Conservation (phyloP, 768 basidiomycete species). For the Paxillus ammoniavirescens region DNA sequence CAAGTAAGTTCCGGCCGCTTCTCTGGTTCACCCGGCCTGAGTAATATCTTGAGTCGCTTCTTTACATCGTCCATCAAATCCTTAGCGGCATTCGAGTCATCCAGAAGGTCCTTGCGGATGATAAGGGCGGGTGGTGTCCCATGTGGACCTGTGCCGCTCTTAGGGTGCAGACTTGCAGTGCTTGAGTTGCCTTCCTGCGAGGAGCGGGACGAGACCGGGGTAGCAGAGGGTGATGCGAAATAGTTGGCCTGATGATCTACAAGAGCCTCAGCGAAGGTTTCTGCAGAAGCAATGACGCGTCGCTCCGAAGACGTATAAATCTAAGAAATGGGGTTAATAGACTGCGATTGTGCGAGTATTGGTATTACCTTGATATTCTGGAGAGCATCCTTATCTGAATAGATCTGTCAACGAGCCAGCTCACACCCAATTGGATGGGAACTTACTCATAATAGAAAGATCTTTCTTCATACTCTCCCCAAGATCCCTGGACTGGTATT, state of each 20-base stretch:
- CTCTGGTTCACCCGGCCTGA: conserved; percentile 93
- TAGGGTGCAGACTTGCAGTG: conserved; percentile 9
- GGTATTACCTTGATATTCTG: conserved; percentile 80
- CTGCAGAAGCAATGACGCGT: conserved; percentile 94
- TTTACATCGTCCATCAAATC: conserved; percentile 98
- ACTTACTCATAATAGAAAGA: conserved; percentile 95
- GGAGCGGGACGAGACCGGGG: conserved; percentile 45
- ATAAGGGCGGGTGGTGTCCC: conserved; percentile 54
- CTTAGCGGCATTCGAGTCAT: conserved; percentile 99
- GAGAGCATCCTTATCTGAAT: conserved; percentile 83
- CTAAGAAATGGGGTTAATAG: conserved; percentile 35
- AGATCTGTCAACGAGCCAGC: conserved; percentile 4
- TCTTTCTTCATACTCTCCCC: conserved; percentile 95
- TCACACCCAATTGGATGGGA: neutral
- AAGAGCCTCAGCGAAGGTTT: conserved; percentile 89
- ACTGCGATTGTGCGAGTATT: neutral
- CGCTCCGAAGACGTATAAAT: conserved; percentile 96
- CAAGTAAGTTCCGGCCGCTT: conserved; percentile 95
- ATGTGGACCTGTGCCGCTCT: conserved; percentile 10
- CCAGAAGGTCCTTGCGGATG: conserved; percentile 90
- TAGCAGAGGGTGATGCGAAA: conserved; percentile 47
- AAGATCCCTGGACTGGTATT: conserved; percentile 94
- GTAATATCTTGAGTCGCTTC: conserved; percentile 92
- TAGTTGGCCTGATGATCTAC: conserved; percentile 57
- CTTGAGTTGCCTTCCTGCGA: conserved; percentile 39